A percentile compares a stretch with the other conserved stretches of the same genome.
Conservation (phyloP, 116 monocot species). For the Zostera marina region DNA sequence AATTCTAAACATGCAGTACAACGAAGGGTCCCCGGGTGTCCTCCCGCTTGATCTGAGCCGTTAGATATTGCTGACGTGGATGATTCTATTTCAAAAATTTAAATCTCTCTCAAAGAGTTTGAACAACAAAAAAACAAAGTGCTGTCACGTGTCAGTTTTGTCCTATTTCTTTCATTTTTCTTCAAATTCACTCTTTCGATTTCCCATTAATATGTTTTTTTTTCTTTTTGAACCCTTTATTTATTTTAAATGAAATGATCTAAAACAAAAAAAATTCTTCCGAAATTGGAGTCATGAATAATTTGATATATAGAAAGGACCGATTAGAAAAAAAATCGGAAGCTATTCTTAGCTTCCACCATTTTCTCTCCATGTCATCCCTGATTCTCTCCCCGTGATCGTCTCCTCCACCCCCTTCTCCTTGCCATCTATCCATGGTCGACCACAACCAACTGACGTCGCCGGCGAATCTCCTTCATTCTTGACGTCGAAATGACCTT, state of each 20-base stretch:
- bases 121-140: not conserved
- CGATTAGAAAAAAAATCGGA: too few relatives aligned
- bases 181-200: not conserved
- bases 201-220: not conserved
- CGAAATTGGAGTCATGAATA: too few relatives aligned
- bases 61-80: constrained; percentile 1
- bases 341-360: constrained; percentile 6
- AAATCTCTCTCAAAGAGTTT: not conserved
- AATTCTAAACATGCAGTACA: not conserved
- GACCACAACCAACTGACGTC: not conserved
- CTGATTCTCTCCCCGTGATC: not conserved
- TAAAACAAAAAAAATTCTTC: too few relatives aligned
- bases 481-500: not conserved
- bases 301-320: too few relatives aligned
- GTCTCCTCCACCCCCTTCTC: not conserved
- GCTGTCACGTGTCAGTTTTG: not conserved
- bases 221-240: too few relatives aligned
- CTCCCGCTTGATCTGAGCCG: not conserved
- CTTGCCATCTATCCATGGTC: not conserved
- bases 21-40: not conserved
- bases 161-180: not conserved
- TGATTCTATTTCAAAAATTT: not conserved
- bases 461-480: not conserved
- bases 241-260: too few relatives aligned
- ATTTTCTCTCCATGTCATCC: not conserved